Conservation (phyloP, 2,329 filamentous ascomycete species). For the Aphanocladium album region DNA sequence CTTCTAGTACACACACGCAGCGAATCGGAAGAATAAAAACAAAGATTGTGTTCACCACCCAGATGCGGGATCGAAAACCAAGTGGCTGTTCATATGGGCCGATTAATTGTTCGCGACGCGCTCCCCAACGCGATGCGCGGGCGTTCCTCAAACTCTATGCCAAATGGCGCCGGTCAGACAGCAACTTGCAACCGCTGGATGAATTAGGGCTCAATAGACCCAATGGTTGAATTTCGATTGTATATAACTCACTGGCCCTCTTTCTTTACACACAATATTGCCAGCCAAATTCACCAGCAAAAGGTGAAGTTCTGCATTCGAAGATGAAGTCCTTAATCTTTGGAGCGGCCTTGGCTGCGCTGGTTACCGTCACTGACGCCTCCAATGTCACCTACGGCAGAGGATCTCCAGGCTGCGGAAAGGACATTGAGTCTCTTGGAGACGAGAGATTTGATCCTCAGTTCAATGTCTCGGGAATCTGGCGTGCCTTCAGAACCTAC, state of each 20-base stretch:
- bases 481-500: not conserved
- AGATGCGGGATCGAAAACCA: not conserved
- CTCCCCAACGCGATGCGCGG: not conserved
- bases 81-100: no score
- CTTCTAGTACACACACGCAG: no score
- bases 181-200: not conserved
- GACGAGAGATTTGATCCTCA: not conserved
- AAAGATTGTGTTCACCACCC: no score
- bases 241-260: not conserved
- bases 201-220: not conserved
- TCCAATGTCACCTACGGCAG: not conserved
- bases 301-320: no score
- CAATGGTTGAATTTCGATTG: not conserved
- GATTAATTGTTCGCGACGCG: not conserved
- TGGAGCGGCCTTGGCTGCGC: not conserved
- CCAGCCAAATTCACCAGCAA: not conserved
- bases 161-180: not conserved
- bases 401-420: constrained; percentile 3
- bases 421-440: not conserved
- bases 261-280: not conserved
- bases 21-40: no score
- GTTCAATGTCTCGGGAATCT: not conserved
- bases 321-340: not conserved
- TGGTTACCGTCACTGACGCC: not conserved
- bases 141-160: not conserved